Conservation (phyloP, 2,329 filamentous ascomycete species). For the Aspergillus chevalieri region DNA sequence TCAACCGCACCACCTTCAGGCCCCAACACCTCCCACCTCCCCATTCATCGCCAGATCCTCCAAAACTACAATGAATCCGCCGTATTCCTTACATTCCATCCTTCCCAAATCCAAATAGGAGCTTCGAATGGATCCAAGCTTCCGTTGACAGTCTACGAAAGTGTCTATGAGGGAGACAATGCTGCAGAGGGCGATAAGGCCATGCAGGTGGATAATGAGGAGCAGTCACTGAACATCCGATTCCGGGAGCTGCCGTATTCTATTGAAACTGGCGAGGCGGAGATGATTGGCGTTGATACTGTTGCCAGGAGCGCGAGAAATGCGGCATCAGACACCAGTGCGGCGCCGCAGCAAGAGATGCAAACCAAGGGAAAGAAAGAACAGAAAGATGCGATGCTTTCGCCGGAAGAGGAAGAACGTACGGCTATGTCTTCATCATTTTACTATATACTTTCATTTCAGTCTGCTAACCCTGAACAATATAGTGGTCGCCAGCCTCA, state of each 20-base stretch:
- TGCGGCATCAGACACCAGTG: slow-evolving; percentile 53
- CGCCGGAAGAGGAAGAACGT: slow-evolving; percentile 60
- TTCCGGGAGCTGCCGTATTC: slow-evolving; percentile 82
- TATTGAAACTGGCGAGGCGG: slow-evolving; percentile 88
- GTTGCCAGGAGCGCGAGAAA: slow-evolving; percentile 80
- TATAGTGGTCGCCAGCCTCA: slow-evolving; percentile 62
- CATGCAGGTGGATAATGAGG: slow-evolving; percentile 65
- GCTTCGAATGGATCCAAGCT: slow-evolving; percentile 67
- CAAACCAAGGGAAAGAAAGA: slow-evolving; percentile 17
- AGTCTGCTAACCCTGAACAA: slow-evolving; percentile 3
- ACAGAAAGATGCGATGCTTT: slow-evolving; percentile 36
- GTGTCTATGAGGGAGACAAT: slow-evolving; percentile 66
- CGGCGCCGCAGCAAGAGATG: slow-evolving; percentile 5
- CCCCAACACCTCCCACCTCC: slow-evolving; percentile 60
- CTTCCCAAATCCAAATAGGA: slow-evolving; percentile 49
- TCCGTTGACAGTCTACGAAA: slow-evolving; percentile 87
- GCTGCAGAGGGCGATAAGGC: slow-evolving; percentile 53
- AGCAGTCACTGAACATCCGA: slow-evolving; percentile 55
- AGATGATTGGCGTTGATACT: slow-evolving; percentile 96
- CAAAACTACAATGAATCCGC: slow-evolving; percentile 73
- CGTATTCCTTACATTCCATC: slow-evolving; percentile 83
- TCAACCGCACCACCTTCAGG: slow-evolving; percentile 68
- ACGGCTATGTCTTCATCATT: slow-evolving; percentile 17
- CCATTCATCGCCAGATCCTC: slow-evolving; percentile 73
- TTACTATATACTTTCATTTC: slow-evolving; percentile 7